Base-by-base conservation (phyloP, 805 yeast genomes). In the Lipomyces lipofer region DNA sequence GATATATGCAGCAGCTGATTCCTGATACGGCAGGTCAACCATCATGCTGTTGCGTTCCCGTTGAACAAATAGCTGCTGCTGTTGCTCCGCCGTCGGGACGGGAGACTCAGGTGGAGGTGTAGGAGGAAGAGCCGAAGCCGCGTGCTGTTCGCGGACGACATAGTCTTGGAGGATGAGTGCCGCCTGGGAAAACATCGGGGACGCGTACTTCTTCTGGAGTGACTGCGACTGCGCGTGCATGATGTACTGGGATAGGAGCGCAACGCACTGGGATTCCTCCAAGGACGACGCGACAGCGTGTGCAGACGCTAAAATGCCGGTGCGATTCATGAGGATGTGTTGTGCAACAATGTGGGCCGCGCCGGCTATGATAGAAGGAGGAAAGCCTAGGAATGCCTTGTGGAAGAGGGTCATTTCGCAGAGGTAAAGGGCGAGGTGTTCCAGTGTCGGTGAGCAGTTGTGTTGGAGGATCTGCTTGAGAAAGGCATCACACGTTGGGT, bases 401-500 rank as follows among this genome's bases (percentile, higher is more conserved):
- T 66, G 62, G 54, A 66, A 74, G 33, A 71, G 56, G 9, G 74
- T 56, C 40, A 69, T 55, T 60, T 71, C 75, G 59, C 73, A 66
- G 19, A 73, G 62, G 56, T 71, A 73, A 57, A 67, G 63, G 8
- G 73, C 63, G 32, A 68, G 51, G 42, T 60, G 54, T 30, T 60
- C 60, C 63, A 54, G 54, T 44, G 56, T 56, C 32, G 62, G 45
- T 36, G 44, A 33, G 52, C 53, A 43, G 43, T 36, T 38, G 42
- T 43, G 32, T 5, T 43, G 43, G 12, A 60, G 38, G 28, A 45
- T 44, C 29, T 62, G 45, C 50, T 71, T 73, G 44, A 75, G 63
- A 55, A 67, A 83, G 57, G 79, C 78, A 48, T 73, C 75, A 42
- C 77, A 65, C 59, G 78, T 77, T 1, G 95, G 88, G 60, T 83